Evolutionary conservation across 768 basidiomycete genomes (phyloP), one percentile per base, ranked within the genome.

Genomic region (Phylloporus scabripes): DNA sequence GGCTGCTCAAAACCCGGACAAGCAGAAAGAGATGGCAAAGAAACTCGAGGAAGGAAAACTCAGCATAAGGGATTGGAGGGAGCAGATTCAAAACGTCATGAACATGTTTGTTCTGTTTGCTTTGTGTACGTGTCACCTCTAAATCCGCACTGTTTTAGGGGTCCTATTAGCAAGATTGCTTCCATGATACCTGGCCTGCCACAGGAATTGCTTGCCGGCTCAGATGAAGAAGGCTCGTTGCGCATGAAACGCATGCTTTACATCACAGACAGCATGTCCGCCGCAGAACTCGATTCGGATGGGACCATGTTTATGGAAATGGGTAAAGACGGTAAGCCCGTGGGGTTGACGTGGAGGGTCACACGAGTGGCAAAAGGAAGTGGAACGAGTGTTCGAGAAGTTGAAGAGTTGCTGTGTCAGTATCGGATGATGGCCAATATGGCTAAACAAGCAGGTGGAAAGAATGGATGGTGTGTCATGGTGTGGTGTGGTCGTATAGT

Each of bases 341-440:
- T 76, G 7, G 87, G 82, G n/a, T 72, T 97, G 53, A 96, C 94
- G 56, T 89, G 86, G 84, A 80, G 94, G 43, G 88, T 96, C 8
- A 81, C 82, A 41, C 77, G 94, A 49, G 91, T 99, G 18, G 96
- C 96, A 3, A 77, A 82, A 52, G 96, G 96, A 38, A 92, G 89
- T 59, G 96, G 96, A 28, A 96, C 94, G 43, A 88, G 82, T 58
- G 90, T 99, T 23, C 78, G 92, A 52, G 96, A 99, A 72, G 95
- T 99, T n/a, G 96, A 99, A 66, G 95, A 99, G 63, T 67, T 97
- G 49, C 72, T 99, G 40, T 92, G 91, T 60, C 96, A 99, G 70
- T 96, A 97, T 60, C 82, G 91, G 40, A 94, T 97, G 89, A 96
- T 99, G 91, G 85, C 92, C 46, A 94, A 91, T 62, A 94, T 99